Evolutionary conservation across 169 alveolate species (phyloP), one percentile per base, ranked within the genome.

Genomic region (Plasmodium fragile): DNA sequence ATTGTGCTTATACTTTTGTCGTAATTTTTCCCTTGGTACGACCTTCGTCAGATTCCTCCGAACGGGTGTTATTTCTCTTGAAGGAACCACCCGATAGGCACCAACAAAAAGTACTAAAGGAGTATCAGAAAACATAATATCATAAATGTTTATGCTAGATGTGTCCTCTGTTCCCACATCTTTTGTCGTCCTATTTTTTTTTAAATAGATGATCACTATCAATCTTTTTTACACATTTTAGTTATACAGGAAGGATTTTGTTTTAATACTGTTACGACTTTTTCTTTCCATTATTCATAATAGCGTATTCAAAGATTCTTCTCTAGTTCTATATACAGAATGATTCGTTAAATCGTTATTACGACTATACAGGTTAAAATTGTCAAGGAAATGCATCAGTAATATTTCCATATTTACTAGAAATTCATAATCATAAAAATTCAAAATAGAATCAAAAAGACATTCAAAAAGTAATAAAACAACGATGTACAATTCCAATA

Each of bases 71-170:
- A 32, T 70, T 72, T 34, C 25, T 71, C 43, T 36, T 49, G 53
- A 22, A 83, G 82, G 75, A 71, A 71, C 52, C 69, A 25, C 36
- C 73, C 5, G 70, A 75, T 53, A 75, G 93, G 93, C 69, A 75
- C 81, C 72, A 78, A 87, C 52, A 55, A 87, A 87, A 45, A 41
- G 81, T 30, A 34, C 79, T 78, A 87, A 75, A 49, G 87, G 80
- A 52, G 43, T 43, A 87, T 77, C 93, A 16, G 87, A 36, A 87
- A 87, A 87, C 93, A 87, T 87, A 53, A 87, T 77, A 30, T 87
- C 77, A 77, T 87, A 87, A 77, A 87, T 87, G 65, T 55, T 87
- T 78, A 87, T 6, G 79, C 69, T 45, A 73, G 83, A 25, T 70
- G 45, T 0, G 78, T 71, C 75, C 92, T 65, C 55, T 43, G 32